Percentiles rank a stretch among this genome's conserved stretches.
Evolutionary conservation across 2,329 filamentous ascomycete species (phyloP).

Genomic region (Coleophoma eucalyptorum): DNA sequence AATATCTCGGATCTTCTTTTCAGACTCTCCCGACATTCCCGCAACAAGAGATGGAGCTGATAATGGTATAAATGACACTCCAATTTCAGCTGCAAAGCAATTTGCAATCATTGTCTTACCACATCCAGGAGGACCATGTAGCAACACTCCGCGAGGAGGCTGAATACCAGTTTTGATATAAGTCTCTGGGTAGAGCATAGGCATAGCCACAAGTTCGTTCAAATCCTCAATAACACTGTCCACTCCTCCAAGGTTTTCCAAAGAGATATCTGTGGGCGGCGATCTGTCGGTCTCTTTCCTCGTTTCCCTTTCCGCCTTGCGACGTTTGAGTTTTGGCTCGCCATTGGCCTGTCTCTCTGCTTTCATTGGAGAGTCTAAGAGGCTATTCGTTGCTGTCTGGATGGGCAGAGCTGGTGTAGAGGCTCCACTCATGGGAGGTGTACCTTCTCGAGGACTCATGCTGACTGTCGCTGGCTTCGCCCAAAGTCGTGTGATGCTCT

Average conservation of each 20-base stretch:
- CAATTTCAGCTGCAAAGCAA: conserved; percentile 71
- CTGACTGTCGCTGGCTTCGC: conserved; percentile 30
- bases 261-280: conserved; percentile 62
- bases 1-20: conserved; percentile 79
- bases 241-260: conserved; percentile 74
- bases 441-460: conserved; percentile 16
- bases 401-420: conserved; percentile 16
- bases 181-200: conserved; percentile 63
- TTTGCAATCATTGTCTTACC: conserved; percentile 84
- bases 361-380: conserved; percentile 22
- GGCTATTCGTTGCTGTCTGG: conserved; percentile 16
- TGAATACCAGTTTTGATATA: conserved; percentile 65
- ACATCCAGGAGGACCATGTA: conserved; percentile 82
- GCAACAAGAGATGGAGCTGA: conserved; percentile 78
- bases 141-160: conserved; percentile 68
- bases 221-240: conserved; percentile 68
- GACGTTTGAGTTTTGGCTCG: conserved; percentile 63
- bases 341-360: conserved; percentile 56
- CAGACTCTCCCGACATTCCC: conserved; percentile 85
- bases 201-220: conserved; percentile 68
- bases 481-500: conserved; percentile 59
- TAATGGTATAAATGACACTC: conserved; percentile 77
- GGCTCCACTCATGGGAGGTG: conserved; percentile 11
- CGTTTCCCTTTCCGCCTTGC: conserved; percentile 46
- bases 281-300: conserved; percentile 54